Evolutionary conservation across 768 basidiomycete species (phyloP).

Genomic region (Tricholoma bakamatsutake): DNA sequence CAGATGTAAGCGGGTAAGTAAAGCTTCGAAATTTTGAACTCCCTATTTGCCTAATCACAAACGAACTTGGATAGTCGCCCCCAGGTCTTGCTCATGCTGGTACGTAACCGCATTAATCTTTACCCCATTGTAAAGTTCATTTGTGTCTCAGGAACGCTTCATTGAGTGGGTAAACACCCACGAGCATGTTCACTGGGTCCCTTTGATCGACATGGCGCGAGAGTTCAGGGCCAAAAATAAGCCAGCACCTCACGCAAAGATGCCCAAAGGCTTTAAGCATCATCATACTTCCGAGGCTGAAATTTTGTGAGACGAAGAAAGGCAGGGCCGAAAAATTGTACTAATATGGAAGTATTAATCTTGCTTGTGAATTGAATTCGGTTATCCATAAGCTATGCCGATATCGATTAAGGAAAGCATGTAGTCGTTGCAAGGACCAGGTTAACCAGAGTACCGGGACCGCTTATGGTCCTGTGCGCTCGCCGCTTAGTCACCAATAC

Average conservation of each 20-base stretch:
- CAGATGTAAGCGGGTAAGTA: conserved; percentile 64
- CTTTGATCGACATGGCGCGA: conserved; percentile 60
- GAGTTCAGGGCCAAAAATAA: conserved; percentile 52
- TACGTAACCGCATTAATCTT: conserved; percentile 15
- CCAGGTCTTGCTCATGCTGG: conserved; percentile 72
- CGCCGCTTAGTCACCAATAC: no score
- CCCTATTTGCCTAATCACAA: neutral
- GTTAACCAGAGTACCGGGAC: no score
- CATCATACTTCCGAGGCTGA: no score
- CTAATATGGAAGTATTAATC: no score
- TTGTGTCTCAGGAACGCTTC: conserved; percentile 48
- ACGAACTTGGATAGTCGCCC: conserved; percentile 36
- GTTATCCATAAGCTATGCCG: no score
- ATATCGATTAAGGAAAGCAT: no score
- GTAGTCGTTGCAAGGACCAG: no score
- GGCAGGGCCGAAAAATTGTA: no score
- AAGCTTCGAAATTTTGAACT: neutral
- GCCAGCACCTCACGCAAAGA: conserved; percentile 42
- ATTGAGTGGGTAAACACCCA: conserved; percentile 73
- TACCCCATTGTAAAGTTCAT: neutral
- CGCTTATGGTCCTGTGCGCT: no score
- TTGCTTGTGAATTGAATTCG: no score
- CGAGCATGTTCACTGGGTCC: conserved; percentile 64
- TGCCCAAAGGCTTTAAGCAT: conserved; percentile 43
- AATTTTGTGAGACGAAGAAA: no score